These are phyloP conservation scores for Trichoderma arundinaceum DNA, from an alignment of 2,329 filamentous ascomycete genomes.

Conservation along the genomic window DNA sequence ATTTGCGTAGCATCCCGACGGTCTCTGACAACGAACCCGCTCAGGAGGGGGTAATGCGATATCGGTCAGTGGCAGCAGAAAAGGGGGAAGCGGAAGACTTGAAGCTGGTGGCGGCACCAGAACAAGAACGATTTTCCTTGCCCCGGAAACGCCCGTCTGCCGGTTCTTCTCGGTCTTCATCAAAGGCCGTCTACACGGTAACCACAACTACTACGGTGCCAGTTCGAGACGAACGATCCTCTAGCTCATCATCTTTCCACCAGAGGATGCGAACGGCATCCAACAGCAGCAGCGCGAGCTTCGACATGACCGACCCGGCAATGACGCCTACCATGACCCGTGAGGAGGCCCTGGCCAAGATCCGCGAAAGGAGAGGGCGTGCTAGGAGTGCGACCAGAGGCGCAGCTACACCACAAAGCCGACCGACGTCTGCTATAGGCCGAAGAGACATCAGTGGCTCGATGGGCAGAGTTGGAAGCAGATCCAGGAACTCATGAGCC, in stretches of 20 bases:
- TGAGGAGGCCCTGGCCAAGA: constrained; percentile 76
- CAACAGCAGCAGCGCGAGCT: constrained; percentile 48
- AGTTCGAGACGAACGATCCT: constrained; percentile 52
- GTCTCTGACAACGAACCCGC: constrained; percentile 38
- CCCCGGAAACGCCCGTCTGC: constrained; percentile 32
- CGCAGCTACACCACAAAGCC: constrained; percentile 61
- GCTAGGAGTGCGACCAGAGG: constrained; percentile 71
- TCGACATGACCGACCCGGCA: constrained; percentile 62
- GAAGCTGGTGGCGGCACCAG: constrained; percentile 18
- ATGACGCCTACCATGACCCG: constrained; percentile 70
- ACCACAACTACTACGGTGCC: constrained; percentile 60
- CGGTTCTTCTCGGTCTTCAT: constrained; percentile 49
- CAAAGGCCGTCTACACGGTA: constrained; percentile 53
- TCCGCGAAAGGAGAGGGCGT: constrained; percentile 72
- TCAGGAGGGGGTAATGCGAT: constrained; percentile 20
- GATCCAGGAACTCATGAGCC: constrained; percentile 32
- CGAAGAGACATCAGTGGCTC: constrained; percentile 58
- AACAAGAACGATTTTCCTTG: constrained; percentile 20
- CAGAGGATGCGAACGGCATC: constrained; percentile 55
- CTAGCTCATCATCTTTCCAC: constrained; percentile 51
- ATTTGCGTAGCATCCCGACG: constrained; percentile 52
- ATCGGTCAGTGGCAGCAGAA: constrained; percentile 16
- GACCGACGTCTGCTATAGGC: constrained; percentile 58
- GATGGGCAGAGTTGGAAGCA: constrained; percentile 42
- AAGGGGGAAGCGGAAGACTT: neutral